Conservation (phyloP, 768 basidiomycete genomes). For the Candolleomyces aberdarensis region DNA sequence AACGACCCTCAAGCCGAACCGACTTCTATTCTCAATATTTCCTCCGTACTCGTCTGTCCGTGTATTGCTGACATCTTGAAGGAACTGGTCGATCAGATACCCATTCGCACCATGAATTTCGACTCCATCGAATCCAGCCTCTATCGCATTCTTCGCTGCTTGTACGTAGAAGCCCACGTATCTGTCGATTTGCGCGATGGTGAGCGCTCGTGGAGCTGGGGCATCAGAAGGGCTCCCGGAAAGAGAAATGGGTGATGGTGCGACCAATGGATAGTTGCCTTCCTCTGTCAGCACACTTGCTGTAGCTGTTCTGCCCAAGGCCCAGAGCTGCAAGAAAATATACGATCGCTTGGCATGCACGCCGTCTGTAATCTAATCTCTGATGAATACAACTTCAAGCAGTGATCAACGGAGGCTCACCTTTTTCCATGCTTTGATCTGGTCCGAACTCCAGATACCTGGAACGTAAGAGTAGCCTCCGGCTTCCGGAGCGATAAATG, state of each 20-base stretch:
- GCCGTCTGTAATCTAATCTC: constrained; percentile 33
- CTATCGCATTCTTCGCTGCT: constrained; percentile 49
- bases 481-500: constrained; percentile 41
- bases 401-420: constrained; percentile 21
- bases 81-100: constrained; percentile 53
- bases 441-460: constrained; percentile 49
- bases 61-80: constrained; percentile 54
- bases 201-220: constrained; percentile 36
- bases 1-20: constrained; percentile 55
- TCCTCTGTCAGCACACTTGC: constrained; percentile 32
- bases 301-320: constrained; percentile 29
- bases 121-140: constrained; percentile 68
- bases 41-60: constrained; percentile 70
- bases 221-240: constrained; percentile 9
- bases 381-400: neutral
- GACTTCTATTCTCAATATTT: constrained; percentile 52
- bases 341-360: constrained; percentile 41
- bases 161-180: constrained; percentile 44
- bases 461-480: constrained; percentile 36
- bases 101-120: constrained; percentile 40
- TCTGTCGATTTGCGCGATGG: constrained; percentile 43
- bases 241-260: constrained; percentile 26
- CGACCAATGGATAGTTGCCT: constrained; percentile 25
- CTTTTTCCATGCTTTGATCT: constrained; percentile 51
- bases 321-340: constrained; percentile 50